phyloP scores from a whole-genome alignment of 228 moss, liverwort and hornwort genomes.

The Sphagnum magellanicum region DNA sequence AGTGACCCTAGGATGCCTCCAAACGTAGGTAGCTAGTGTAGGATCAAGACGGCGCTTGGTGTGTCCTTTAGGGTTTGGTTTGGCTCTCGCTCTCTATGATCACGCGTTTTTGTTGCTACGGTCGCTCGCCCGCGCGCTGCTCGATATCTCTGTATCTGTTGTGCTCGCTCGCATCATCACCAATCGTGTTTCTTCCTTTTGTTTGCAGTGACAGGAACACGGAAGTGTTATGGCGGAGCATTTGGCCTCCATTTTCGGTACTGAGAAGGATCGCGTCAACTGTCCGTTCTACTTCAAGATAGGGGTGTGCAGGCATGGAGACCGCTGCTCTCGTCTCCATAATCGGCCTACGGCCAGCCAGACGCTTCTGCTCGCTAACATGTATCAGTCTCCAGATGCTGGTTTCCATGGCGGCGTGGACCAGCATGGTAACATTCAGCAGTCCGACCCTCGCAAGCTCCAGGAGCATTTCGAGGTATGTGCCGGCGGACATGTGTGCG shows the following conservation, averaged over 20 bases:
- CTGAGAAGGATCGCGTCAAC: conserved; percentile 96
- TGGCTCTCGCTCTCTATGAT: too few relatives aligned
- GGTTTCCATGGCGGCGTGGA: conserved; percentile 98
- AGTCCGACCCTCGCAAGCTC: conserved; percentile 94
- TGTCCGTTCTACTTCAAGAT: conserved; percentile 99
- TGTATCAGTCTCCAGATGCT: conserved; percentile 97
- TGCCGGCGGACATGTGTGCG: background rate
- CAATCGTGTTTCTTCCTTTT: too few relatives aligned
- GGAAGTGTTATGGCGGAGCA: conserved; percentile 72
- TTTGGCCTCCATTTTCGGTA: conserved; percentile 92
- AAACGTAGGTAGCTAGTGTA: too few relatives aligned
- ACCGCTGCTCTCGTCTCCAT: conserved; percentile 89
- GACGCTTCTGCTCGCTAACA: conserved; percentile 83
- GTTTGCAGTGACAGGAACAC: too few relatives aligned
- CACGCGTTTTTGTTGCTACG: too few relatives aligned
- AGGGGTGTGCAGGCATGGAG: conserved; percentile 91
- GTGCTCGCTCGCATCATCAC: too few relatives aligned
- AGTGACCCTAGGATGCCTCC: too few relatives aligned
- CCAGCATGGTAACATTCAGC: conserved; percentile 98
- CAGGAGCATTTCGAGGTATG: conserved; percentile 96
- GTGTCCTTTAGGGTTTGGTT: too few relatives aligned
- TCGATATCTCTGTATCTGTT: too few relatives aligned
- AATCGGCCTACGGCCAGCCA: conserved; percentile 98
- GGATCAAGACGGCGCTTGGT: too few relatives aligned
- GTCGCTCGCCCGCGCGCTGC: too few relatives aligned